A percentile compares a stretch with the other conserved stretches of the same genome.
These are phyloP conservation scores for Arthromyces matolae DNA, from an alignment of 768 basidiomycete genomes.

Conservation along the genomic window DNA sequence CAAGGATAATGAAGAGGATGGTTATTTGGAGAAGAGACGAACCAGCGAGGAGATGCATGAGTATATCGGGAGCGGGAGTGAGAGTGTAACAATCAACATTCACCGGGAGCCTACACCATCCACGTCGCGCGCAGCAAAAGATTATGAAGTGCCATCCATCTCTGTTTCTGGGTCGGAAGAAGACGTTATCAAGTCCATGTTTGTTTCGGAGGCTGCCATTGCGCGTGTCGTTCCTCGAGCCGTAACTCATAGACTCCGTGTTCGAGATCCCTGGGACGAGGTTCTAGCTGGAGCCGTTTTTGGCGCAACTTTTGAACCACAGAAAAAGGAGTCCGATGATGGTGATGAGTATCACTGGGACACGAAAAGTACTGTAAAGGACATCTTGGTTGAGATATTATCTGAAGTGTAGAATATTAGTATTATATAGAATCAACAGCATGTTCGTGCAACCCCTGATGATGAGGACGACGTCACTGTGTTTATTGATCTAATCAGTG, in stretches of 20 bases:
- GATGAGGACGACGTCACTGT: not conserved
- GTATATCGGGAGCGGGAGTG: conserved; percentile 16
- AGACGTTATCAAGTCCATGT: conserved; percentile 33
- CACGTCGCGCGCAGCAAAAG: conserved; percentile 1
- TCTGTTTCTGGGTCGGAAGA: conserved; percentile 1
- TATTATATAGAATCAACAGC: not conserved
- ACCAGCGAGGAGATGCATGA: conserved; percentile 6
- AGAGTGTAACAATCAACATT: conserved; percentile 9
- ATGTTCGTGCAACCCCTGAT: not conserved
- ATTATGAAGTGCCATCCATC: not conserved
- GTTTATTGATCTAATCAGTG: too few relatives aligned
- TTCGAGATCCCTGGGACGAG: conserved; percentile 69
- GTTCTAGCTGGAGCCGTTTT: conserved; percentile 60
- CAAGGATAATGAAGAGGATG: conserved; percentile 7
- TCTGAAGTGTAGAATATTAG: conserved; percentile 36
- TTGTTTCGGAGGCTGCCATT: conserved; percentile 72
- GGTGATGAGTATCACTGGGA: conserved; percentile 17
- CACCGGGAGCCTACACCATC: conserved; percentile 11
- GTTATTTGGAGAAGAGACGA: not conserved
- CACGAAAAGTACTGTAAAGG: conserved; percentile 50
- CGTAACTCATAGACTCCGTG: conserved; percentile 70
- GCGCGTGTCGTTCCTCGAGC: conserved; percentile 70
- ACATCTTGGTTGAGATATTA: conserved; percentile 58
- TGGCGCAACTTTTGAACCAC: conserved; percentile 46
- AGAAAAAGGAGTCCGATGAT: not conserved